Evolutionary conservation across 305 asterid species (phyloP).

Genomic region (Fraxinus velutina): DNA sequence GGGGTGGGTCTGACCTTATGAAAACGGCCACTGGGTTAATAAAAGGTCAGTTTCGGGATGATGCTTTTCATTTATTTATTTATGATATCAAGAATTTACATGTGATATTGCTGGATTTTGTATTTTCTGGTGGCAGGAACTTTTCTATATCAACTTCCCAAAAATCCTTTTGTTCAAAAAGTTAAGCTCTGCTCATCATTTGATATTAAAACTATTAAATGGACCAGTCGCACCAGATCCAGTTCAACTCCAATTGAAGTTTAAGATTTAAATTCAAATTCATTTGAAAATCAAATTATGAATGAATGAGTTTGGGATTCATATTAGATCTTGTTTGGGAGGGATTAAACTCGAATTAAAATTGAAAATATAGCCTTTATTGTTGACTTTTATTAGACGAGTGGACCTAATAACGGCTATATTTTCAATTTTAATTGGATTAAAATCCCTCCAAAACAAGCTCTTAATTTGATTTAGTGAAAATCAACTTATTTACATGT

Average conservation of each 20-base stretch:
- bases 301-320: conserved; percentile 4
- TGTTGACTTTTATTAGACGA: too few relatives aligned
- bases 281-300: background rate
- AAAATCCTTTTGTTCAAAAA: background rate
- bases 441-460: too few relatives aligned
- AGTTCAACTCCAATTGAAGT: conserved; percentile 10
- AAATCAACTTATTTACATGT: background rate
- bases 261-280: background rate
- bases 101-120: conserved; percentile 15
- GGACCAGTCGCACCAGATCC: conserved; percentile 1
- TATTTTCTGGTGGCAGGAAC: conserved; percentile 1
- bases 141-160: background rate
- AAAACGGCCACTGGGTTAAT: background rate
- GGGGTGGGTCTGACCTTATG: background rate
- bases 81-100: background rate
- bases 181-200: background rate
- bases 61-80: background rate
- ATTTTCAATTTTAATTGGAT: too few relatives aligned
- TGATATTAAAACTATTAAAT: background rate
- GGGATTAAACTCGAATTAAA: too few relatives aligned
- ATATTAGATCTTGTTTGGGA: background rate
- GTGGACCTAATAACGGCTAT: too few relatives aligned
- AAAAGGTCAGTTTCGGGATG: background rate
- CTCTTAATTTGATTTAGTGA: background rate
- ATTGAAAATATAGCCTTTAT: too few relatives aligned